Percentiles rank a stretch among this genome's conserved stretches.
phyloP scores from a whole-genome alignment of 768 basidiomycete species.

The Porpolomopsis calyptriformis region DNA sequence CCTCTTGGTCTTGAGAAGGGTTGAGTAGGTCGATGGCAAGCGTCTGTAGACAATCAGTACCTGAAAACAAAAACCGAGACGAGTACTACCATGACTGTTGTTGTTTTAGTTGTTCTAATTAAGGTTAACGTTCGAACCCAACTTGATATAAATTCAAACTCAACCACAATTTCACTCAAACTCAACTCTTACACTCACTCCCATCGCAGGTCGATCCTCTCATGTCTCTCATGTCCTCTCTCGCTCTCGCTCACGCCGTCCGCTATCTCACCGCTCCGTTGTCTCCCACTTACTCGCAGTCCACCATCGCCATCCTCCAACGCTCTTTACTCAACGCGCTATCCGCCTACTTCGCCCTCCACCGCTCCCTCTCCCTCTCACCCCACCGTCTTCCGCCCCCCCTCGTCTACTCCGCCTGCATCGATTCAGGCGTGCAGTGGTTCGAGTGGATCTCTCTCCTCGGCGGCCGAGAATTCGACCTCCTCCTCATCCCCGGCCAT shows the following conservation, averaged over 20 bases:
- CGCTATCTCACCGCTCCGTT: constrained; percentile 61
- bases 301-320: constrained; percentile 53
- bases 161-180: constrained; percentile 5
- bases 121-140: too few relatives aligned
- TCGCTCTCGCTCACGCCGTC: constrained; percentile 65
- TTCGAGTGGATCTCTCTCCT: constrained; percentile 67
- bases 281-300: constrained; percentile 40
- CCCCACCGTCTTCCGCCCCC: constrained; percentile 61
- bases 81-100: too few relatives aligned
- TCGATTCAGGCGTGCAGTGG: constrained; percentile 64
- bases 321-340: too few relatives aligned
- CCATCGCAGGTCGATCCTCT: constrained; percentile 59
- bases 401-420: constrained; percentile 59
- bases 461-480: constrained; percentile 62
- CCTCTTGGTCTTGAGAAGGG: constrained; percentile 81
- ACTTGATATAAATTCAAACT: too few relatives aligned
- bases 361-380: constrained; percentile 66
- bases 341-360: too few relatives aligned
- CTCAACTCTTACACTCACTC: constrained; percentile 15
- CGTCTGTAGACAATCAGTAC: constrained; percentile 55
- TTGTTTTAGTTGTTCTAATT: too few relatives aligned
- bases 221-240: constrained; percentile 13
- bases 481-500: constrained; percentile 73
- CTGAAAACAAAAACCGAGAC: too few relatives aligned
- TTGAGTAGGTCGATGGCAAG: constrained; percentile 97